Evolutionary conservation across 257 asterid genomes (phyloP).

Genomic region (Orobanche coerulescens): DNA sequence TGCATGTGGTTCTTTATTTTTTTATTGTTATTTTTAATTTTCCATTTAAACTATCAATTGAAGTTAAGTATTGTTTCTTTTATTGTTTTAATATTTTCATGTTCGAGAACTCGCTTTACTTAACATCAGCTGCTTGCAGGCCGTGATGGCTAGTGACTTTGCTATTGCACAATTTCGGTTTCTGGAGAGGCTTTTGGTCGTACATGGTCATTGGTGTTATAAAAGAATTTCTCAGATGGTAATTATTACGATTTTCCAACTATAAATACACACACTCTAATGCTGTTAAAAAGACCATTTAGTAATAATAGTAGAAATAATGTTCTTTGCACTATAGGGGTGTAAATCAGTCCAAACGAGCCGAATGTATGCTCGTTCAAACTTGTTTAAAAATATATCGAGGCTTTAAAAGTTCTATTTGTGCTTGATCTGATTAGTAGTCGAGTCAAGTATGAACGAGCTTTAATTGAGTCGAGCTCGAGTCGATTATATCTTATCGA

Average conservation of each 20-base stretch:
- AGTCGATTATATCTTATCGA: too few relatives aligned
- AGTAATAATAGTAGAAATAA: background rate
- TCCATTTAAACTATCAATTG: background rate
- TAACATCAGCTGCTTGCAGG: constrained; percentile 59
- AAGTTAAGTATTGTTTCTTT: background rate
- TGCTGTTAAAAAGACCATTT: background rate
- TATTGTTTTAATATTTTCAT: background rate
- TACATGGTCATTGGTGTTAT: constrained; percentile 99
- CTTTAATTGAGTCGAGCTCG: too few relatives aligned
- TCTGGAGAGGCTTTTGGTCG: constrained; percentile 88
- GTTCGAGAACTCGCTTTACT: constrained; percentile 31
- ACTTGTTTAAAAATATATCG: too few relatives aligned
- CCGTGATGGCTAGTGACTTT: constrained; percentile 99
- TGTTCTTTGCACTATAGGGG: background rate
- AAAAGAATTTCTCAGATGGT: constrained; percentile 99
- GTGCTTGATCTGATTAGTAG: too few relatives aligned
- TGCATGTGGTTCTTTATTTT: background rate
- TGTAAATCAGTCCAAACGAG: too few relatives aligned
- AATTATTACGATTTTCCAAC: constrained; percentile 20
- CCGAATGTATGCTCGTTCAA: too few relatives aligned
- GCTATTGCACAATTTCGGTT: constrained; percentile 92
- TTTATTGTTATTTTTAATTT: too few relatives aligned
- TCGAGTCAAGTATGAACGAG: too few relatives aligned
- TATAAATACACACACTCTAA: background rate
- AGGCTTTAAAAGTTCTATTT: too few relatives aligned